Conservation (phyloP, 31 red algal genomes). For the Porphyra umbilicalis region DNA sequence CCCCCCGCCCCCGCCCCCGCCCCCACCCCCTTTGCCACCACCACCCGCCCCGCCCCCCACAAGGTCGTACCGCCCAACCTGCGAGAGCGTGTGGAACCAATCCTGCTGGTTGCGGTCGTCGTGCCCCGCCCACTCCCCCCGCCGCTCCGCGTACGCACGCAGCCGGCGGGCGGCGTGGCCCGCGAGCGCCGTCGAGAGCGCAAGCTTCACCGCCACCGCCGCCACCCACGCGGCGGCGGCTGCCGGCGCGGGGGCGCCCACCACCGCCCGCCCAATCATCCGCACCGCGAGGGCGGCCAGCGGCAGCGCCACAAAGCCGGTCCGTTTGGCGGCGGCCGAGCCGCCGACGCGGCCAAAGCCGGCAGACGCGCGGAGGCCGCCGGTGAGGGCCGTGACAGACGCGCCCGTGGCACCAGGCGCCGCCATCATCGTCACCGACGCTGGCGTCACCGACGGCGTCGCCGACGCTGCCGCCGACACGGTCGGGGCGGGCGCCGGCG, state of each 20-base stretch:
- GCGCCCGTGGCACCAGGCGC: too few species aligned
- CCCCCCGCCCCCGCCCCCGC: not conserved
- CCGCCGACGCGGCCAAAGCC: conserved; percentile 50
- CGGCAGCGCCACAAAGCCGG: conserved; percentile 59
- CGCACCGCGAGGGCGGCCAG: conserved; percentile 49
- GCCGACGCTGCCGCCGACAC: not conserved
- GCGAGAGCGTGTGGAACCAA: not conserved
- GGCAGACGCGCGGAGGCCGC: conserved; percentile 4
- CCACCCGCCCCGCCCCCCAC: not conserved
- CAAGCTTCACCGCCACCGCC: conserved; percentile 26
- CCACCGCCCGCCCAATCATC: conserved; percentile 9
- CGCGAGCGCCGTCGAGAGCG: conserved; percentile 22
- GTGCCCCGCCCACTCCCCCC: not conserved
- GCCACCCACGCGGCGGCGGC: conserved; percentile 15
- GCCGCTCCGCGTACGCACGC: not conserved
- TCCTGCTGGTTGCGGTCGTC: not conserved
- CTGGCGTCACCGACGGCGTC: too few species aligned
- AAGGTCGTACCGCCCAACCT: not conserved
- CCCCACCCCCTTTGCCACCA: not conserved
- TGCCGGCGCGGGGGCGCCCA: conserved; percentile 17
- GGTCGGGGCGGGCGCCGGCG: not conserved
- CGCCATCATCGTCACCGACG: too few species aligned
- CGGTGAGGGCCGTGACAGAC: not conserved
- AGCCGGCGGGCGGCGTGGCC: conserved; percentile 40
- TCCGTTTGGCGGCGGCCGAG: conserved; percentile 47